Evolutionary conservation across 2,329 filamentous ascomycete genomes (phyloP).

Genomic region (Aspergillus fumigatus): DNA sequence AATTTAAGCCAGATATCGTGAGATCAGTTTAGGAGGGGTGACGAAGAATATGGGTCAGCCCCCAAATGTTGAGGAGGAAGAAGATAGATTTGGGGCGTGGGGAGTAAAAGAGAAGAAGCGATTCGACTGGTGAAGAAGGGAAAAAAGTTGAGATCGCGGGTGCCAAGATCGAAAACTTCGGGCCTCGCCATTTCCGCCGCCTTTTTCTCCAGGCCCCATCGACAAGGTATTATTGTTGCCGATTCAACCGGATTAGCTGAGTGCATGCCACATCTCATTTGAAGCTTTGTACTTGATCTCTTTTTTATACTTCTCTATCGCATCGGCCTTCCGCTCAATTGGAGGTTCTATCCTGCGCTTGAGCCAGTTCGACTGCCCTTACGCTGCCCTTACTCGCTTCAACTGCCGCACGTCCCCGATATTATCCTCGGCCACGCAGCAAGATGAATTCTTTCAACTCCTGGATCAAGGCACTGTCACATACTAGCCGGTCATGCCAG

Average conservation of each 20-base stretch:
- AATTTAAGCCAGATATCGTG: constrained; percentile 1
- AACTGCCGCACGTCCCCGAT: neutral
- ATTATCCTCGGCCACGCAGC: neutral
- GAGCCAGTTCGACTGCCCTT: neutral
- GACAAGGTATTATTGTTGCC: neutral
- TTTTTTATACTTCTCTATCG: neutral
- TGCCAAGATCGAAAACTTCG: constrained; percentile 37
- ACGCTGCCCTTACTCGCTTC: neutral
- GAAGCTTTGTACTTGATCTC: neutral
- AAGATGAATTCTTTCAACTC: neutral
- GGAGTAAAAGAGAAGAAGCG: constrained; percentile 20
- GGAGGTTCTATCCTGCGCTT: neutral
- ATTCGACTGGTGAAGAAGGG: constrained; percentile 26
- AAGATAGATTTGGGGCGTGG: constrained; percentile 13
- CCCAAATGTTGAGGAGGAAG: constrained; percentile 11
- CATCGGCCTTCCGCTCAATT: neutral
- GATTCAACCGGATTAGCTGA: neutral
- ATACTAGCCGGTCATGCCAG: constrained; percentile 26
- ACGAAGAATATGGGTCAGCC: constrained; percentile 8
- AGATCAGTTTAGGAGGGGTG: constrained; percentile 1
- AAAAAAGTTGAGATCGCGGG: constrained; percentile 30
- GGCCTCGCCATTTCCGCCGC: constrained; percentile 26
- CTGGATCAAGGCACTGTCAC: constrained; percentile 25
- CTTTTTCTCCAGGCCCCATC: constrained; percentile 12
- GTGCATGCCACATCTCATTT: neutral